Evolutionary conservation across 352 stramenopile genomes (phyloP).

Genomic region (Globisporangium viniferum): DNA sequence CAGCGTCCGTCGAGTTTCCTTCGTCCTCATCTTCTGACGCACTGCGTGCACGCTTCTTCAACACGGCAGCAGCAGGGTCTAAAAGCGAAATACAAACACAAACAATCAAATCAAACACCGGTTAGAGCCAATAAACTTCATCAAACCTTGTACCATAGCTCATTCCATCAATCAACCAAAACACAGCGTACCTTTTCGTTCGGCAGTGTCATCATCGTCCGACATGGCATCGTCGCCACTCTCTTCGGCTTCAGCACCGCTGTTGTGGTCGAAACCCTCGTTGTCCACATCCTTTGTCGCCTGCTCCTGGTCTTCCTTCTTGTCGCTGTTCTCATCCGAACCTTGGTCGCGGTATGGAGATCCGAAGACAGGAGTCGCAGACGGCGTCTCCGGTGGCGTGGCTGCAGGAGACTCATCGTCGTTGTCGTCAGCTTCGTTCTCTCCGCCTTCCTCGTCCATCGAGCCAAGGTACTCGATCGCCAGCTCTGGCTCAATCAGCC

Average conservation of each 20-base stretch:
- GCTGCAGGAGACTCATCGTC: slow-evolving; percentile 68
- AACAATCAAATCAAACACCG: neutral
- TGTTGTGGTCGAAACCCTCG: slow-evolving; percentile 18
- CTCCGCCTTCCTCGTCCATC: slow-evolving; percentile 61
- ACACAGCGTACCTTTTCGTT: slow-evolving; percentile 17
- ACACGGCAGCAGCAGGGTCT: slow-evolving; percentile 21
- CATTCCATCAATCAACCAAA: neutral
- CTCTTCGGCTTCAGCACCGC: slow-evolving; percentile 18
- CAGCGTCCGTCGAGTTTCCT: slow-evolving; percentile 12
- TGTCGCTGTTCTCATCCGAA: slow-evolving; percentile 37
- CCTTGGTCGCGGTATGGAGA: slow-evolving; percentile 46
- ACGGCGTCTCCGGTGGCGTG: slow-evolving; percentile 66
- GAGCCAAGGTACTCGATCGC: slow-evolving; percentile 77
- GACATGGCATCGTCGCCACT: slow-evolving; percentile 36
- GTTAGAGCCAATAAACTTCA: neutral
- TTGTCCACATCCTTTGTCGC: slow-evolving; percentile 28
- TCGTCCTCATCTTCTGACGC: slow-evolving; percentile 29
- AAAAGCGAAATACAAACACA: neutral
- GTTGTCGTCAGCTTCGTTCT: slow-evolving; percentile 54
- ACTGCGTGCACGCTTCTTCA: slow-evolving; percentile 51
- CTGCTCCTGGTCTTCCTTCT: slow-evolving; percentile 24
- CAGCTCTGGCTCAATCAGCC: slow-evolving; percentile 78
- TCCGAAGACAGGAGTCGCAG: slow-evolving; percentile 65
- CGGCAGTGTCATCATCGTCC: slow-evolving; percentile 42
- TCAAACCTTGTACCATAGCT: neutral